These are phyloP conservation scores for Aspergillus wentii DNA, from an alignment of 495 filamentous ascomycete genomes.

Conservation along the genomic window DNA sequence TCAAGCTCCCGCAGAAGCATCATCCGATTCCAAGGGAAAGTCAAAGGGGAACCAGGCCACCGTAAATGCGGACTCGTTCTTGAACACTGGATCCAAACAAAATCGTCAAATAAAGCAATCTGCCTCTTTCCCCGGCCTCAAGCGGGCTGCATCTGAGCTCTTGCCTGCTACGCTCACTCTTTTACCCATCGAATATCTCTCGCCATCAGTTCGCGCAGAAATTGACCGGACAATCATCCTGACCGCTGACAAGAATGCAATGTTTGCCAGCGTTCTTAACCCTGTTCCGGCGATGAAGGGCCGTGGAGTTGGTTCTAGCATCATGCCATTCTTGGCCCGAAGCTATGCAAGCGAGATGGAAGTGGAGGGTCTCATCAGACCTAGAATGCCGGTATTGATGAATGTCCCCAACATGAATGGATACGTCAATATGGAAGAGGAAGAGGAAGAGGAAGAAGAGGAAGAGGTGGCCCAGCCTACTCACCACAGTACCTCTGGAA, in stretches of 20 bases:
- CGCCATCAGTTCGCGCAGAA: slow-evolving; percentile 58
- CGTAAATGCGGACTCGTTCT: slow-evolving; percentile 52
- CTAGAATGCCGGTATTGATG: slow-evolving; percentile 55
- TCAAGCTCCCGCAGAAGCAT: slow-evolving; percentile 14
- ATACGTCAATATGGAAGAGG: slow-evolving; percentile 25
- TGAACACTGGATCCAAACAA: slow-evolving; percentile 34
- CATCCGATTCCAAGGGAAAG: slow-evolving; percentile 28
- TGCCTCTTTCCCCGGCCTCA: slow-evolving; percentile 22
- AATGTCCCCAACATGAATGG: slow-evolving; percentile 22
- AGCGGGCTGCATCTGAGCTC: slow-evolving; percentile 51
- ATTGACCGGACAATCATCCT: slow-evolving; percentile 78
- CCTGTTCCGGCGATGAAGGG: slow-evolving; percentile 57
- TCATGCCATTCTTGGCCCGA: slow-evolving; percentile 69
- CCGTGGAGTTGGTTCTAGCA: slow-evolving; percentile 54
- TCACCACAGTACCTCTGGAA: slow-evolving; percentile 10
- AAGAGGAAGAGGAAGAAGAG: slow-evolving; percentile 43
- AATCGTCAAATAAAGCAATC: slow-evolving; percentile 12
- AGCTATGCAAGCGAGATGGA: slow-evolving; percentile 52
- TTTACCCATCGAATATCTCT: slow-evolving; percentile 56
- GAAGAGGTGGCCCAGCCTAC: slow-evolving; percentile 23
- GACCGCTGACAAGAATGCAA: slow-evolving; percentile 55
- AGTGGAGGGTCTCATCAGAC: slow-evolving; percentile 69
- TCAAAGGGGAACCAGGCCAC: slow-evolving; percentile 29
- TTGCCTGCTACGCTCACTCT: slow-evolving; percentile 55
- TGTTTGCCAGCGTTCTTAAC: slow-evolving; percentile 76